A percentile compares a stretch with the other conserved stretches of the same genome.
phyloP scores from a whole-genome alignment of 352 stramenopile species.

The Globisporangium polare region DNA sequence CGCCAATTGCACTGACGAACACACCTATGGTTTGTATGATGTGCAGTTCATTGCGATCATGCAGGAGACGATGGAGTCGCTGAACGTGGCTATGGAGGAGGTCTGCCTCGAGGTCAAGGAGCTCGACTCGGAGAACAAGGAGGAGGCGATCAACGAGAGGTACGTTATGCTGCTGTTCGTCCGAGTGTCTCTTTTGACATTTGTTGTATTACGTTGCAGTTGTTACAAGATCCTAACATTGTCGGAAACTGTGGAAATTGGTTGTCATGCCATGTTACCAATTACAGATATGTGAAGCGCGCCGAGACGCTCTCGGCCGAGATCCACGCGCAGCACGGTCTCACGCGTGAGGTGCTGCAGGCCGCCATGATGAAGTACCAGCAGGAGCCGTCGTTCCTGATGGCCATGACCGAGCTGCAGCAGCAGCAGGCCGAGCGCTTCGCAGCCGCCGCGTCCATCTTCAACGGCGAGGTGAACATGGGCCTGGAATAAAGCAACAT shows the following conservation, averaged over 20 bases:
- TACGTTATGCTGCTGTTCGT: constrained; percentile 6
- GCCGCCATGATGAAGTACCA: constrained; percentile 91
- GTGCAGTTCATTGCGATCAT: constrained; percentile 83
- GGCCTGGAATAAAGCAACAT: constrained; percentile 58
- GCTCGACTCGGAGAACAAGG: constrained; percentile 86
- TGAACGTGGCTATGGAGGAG: constrained; percentile 88
- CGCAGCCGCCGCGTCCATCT: constrained; percentile 74
- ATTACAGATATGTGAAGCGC: constrained; percentile 84
- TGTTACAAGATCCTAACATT: neutral
- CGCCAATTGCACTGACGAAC: neutral
- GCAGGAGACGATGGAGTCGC: constrained; percentile 88
- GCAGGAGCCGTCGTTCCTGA: constrained; percentile 83
- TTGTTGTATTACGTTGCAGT: neutral
- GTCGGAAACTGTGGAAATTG: neutral
- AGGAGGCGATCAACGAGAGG: constrained; percentile 86
- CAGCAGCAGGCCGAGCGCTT: constrained; percentile 85
- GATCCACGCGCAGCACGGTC: constrained; percentile 86
- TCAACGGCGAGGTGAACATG: constrained; percentile 90
- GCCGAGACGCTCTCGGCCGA: constrained; percentile 78
- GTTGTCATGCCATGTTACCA: too few species aligned
- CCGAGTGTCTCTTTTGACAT: neutral
- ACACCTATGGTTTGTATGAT: constrained; percentile 6
- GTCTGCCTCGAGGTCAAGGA: constrained; percentile 88
- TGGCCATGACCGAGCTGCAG: constrained; percentile 85
- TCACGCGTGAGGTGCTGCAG: constrained; percentile 84